These are phyloP conservation scores for Pyrus communis DNA, from an alignment of 306 rosid species.

Conservation along the genomic window DNA sequence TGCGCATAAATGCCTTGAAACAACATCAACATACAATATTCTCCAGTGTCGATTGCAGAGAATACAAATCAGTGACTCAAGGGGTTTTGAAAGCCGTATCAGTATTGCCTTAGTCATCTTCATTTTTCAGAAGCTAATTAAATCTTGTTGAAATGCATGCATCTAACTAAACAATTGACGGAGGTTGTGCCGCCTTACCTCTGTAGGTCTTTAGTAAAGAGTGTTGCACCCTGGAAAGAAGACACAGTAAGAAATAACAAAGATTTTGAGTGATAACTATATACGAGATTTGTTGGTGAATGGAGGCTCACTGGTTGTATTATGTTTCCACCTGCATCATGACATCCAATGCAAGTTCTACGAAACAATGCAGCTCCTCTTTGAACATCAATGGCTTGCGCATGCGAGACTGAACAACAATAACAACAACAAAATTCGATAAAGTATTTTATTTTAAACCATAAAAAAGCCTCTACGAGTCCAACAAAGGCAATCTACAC, in stretches of 20 bases:
- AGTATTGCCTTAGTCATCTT: not conserved
- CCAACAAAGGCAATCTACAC: too few relatives aligned
- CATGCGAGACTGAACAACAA: constrained; percentile 37
- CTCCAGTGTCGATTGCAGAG: not conserved
- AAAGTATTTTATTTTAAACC: not conserved
- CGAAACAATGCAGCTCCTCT: constrained; percentile 65
- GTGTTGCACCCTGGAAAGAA: constrained; percentile 63
- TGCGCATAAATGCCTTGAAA: not conserved
- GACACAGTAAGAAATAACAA: constrained; percentile 2
- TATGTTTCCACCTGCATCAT: constrained; percentile 81
- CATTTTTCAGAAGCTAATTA: not conserved
- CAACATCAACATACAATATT: not conserved
- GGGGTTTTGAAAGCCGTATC: not conserved
- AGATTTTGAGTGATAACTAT: not conserved
- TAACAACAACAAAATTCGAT: not conserved
- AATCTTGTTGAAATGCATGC: not conserved
- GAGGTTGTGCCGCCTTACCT: constrained; percentile 39
- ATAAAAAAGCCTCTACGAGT: too few relatives aligned
- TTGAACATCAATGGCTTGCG: constrained; percentile 58
- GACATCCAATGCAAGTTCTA: constrained; percentile 86
- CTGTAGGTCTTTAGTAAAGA: constrained; percentile 60
- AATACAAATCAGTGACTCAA: not conserved
- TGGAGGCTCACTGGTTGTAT: constrained; percentile 66
- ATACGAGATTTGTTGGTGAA: not conserved
- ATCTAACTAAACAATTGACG: not conserved